Evolutionary conservation across 164 flowering plant species (phyloP), one percentile per base, ranked within the genome.

Genomic region (Annona squamosa): DNA sequence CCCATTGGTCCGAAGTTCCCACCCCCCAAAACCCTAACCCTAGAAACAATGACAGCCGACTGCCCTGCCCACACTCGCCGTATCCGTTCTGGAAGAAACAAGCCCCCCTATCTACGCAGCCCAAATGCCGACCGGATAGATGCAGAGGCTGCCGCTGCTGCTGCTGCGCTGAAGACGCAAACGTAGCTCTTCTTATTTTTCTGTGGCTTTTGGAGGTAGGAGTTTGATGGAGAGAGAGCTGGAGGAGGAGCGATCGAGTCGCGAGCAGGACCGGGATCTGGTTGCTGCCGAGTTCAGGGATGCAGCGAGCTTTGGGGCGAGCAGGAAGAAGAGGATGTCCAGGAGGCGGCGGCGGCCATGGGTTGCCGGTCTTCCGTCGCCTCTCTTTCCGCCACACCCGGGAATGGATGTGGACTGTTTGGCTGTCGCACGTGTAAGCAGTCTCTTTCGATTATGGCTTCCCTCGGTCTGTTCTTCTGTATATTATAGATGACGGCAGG

Each of bases 291-390:
- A 63, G 65, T n/a, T 37, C 19, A 17, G 41, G 59, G 72, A 3
- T 26, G 72, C 63, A 12, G 42, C 68, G 6, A 26, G 59, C 3
- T 64, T 72, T 10, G 46, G 59, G 56, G 68, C 62, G 4, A 72
- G n/a, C 52, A 18, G 74, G 57, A 63, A 41, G 74, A 63, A 47
- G 74, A 46, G 74, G 57, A 72, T 72, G 74, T 44, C 74, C n/a
- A 63, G 74, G 68, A 63, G 74, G 68, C 56, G 43, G 68, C 46
- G 68, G 74, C 68, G 68, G 12, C 47, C 37, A 45, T 6, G 18
- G 13, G 74, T 48, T 61, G 13, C 57, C 74, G 37, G 46, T 46
- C 12, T 48, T 4, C 66, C 66, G 5, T 43, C 45, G 17, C 12
- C 66, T 26, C n/a, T 37, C 37, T 63, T 7, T n/a, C 19, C 65